Evolutionary conservation across 2,329 filamentous ascomycete genomes (phyloP).

Genomic region (Pseudogymnoascus sp.): DNA sequence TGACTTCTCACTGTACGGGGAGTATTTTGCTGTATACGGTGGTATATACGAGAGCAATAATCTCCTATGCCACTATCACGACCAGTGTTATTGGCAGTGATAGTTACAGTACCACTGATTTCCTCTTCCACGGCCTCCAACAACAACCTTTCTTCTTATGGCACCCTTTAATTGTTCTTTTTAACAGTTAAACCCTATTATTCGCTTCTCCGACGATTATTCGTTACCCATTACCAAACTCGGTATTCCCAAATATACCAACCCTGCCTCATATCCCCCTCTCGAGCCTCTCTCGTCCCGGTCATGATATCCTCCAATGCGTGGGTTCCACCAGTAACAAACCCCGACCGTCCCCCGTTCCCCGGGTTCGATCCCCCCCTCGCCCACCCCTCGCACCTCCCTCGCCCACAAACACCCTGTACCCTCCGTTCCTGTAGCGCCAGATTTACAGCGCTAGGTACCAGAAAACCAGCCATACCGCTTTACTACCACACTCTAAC

Average conservation of each 20-base stretch:
- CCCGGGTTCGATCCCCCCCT: not conserved
- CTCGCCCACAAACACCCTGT: not conserved
- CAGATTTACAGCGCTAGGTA: not conserved
- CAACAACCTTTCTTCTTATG: not conserved
- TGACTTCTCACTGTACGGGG: not conserved
- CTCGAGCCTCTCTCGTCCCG: not conserved
- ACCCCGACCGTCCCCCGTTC: not conserved
- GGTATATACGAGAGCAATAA: not conserved
- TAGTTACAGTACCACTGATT: no score
- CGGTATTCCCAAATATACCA: not conserved
- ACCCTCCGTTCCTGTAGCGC: not conserved
- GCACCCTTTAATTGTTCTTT: not conserved
- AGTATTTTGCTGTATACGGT: not conserved
- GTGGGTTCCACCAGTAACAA: conserved; percentile 1
- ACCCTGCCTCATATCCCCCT: not conserved
- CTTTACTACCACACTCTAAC: not conserved
- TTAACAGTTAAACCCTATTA: not conserved
- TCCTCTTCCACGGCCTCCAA: not conserved
- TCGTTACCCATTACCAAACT: not conserved
- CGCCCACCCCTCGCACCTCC: not conserved
- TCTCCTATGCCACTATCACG: not conserved
- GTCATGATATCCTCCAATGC: not conserved
- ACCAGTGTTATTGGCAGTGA: not conserved
- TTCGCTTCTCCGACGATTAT: not conserved
- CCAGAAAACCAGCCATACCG: not conserved